A percentile compares a stretch with the other conserved stretches of the same genome.
phyloP scores from a whole-genome alignment of 805 yeast species.

The Candida sphagnicola region DNA sequence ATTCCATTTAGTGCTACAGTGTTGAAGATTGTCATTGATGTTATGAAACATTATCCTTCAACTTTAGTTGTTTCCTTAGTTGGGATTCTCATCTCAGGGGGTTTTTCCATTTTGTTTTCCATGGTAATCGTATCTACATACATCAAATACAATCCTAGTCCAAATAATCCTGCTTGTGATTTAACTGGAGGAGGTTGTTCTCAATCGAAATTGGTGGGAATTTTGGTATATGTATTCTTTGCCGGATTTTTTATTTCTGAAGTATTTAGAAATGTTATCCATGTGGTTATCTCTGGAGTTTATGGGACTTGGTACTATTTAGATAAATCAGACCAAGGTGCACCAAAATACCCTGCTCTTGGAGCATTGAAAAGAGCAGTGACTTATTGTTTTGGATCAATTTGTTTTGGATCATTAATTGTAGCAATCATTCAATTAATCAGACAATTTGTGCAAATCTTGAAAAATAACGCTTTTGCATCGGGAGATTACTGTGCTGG shows the following conservation, averaged over 20 bases:
- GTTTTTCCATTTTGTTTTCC: constrained; percentile 62
- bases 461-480: constrained; percentile 49
- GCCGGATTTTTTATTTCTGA: constrained; percentile 83
- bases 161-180: constrained; percentile 49
- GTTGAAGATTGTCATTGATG: constrained; percentile 69
- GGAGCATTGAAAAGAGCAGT: constrained; percentile 78
- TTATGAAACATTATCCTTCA: constrained; percentile 69
- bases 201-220: constrained; percentile 59
- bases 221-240: constrained; percentile 69
- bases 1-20: constrained; percentile 75
- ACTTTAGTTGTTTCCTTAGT: constrained; percentile 56
- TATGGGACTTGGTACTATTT: constrained; percentile 92
- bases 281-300: constrained; percentile 77
- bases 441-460: constrained; percentile 48
- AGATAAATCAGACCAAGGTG: constrained; percentile 69
- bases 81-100: constrained; percentile 58
- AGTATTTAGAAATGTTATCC: constrained; percentile 75
- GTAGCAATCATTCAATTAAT: constrained; percentile 69
- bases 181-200: constrained; percentile 53
- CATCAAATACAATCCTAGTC: constrained; percentile 65
- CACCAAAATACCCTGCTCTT: constrained; percentile 74
- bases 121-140: constrained; percentile 71
- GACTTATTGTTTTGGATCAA: constrained; percentile 85
- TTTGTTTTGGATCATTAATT: constrained; percentile 78
- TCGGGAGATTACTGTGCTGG: constrained; percentile 52